Percentiles rank a stretch among this genome's conserved stretches.
These are phyloP conservation scores for Sporothrix inflata DNA, from an alignment of 2,329 filamentous ascomycete species.

Conservation along the genomic window DNA sequence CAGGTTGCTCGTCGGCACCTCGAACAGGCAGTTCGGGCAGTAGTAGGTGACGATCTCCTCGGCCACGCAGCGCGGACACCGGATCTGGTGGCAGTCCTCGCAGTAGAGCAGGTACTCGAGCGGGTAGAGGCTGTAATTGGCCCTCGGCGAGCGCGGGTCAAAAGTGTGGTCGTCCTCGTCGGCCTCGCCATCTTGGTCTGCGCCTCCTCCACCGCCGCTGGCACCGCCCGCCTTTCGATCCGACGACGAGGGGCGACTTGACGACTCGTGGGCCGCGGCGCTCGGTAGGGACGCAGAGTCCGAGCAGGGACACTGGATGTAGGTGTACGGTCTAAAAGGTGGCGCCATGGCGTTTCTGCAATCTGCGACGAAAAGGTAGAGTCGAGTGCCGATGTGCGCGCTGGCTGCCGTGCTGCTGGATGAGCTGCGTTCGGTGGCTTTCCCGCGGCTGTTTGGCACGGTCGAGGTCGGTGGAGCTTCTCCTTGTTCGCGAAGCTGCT, in stretches of 20 bases:
- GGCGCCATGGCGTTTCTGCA: constrained; percentile 46
- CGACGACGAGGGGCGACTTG: constrained; percentile 40
- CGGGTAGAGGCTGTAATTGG: constrained; percentile 90
- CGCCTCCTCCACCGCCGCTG: constrained; percentile 34
- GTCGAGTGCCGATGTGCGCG: not conserved
- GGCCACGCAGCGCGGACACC: constrained; percentile 86
- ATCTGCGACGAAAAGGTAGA: not conserved
- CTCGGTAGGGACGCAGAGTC: constrained; percentile 54
- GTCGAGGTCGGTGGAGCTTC: constrained; percentile 20
- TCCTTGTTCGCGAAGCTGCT: not conserved
- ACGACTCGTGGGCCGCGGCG: constrained; percentile 35
- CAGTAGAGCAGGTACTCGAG: constrained; percentile 94
- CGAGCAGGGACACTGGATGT: constrained; percentile 68
- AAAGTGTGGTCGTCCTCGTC: constrained; percentile 80
- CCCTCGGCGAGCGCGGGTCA: constrained; percentile 79
- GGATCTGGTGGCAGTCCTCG: constrained; percentile 95
- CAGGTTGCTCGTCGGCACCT: constrained; percentile 90
- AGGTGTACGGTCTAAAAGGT: constrained; percentile 63
- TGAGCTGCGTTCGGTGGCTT: not conserved
- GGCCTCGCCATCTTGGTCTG: constrained; percentile 41
- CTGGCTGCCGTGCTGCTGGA: constrained; percentile 14
- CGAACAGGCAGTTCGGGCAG: constrained; percentile 93
- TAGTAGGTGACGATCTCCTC: constrained; percentile 96
- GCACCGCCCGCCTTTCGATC: constrained; percentile 38
- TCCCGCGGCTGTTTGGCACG: not conserved